Evolutionary conservation across 441 rosid species (phyloP).

Genomic region (Brassica balearica): DNA sequence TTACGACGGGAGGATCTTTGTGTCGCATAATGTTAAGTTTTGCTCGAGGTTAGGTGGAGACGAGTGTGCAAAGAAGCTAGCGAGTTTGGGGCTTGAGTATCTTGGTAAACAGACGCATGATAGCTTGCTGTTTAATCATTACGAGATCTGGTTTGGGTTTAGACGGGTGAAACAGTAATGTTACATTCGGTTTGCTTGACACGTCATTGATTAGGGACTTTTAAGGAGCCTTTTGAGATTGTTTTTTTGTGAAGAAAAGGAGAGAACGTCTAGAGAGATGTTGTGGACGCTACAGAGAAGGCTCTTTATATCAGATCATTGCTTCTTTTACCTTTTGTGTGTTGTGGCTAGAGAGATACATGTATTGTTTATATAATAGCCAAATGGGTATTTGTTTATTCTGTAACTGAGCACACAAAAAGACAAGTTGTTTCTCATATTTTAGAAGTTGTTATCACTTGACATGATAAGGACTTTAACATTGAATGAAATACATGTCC

Average conservation of each 20-base stretch:
- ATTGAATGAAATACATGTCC: no score
- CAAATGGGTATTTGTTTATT: conserved; percentile 5
- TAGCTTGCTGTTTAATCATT: no score
- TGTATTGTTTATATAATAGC: conserved; percentile 31
- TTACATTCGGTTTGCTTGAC: no score
- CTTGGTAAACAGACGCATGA: no score
- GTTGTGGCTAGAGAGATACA: conserved; percentile 9
- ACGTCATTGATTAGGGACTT: no score
- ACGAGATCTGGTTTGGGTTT: no score
- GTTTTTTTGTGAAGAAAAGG: no score
- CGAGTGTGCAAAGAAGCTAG: conserved; percentile 73
- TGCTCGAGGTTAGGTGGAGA: conserved; percentile 84
- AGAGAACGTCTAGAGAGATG: no score
- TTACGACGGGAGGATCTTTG: conserved; percentile 75
- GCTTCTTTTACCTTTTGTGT: conserved; percentile 13
- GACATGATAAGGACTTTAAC: no score
- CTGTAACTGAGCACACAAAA: conserved; percentile 20
- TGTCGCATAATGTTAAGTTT: conserved; percentile 91
- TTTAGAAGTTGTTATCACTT: no score
- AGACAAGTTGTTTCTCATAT: neutral
- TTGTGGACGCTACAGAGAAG: neutral
- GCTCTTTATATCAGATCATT: conserved; percentile 24
- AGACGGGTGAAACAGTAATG: no score
- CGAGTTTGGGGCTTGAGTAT: conserved; percentile 62
- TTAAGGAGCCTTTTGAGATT: no score